A percentile compares a stretch with the other conserved stretches of the same genome.
phyloP scores from a whole-genome alignment of 768 basidiomycete genomes.

The Amanita rimosa region DNA sequence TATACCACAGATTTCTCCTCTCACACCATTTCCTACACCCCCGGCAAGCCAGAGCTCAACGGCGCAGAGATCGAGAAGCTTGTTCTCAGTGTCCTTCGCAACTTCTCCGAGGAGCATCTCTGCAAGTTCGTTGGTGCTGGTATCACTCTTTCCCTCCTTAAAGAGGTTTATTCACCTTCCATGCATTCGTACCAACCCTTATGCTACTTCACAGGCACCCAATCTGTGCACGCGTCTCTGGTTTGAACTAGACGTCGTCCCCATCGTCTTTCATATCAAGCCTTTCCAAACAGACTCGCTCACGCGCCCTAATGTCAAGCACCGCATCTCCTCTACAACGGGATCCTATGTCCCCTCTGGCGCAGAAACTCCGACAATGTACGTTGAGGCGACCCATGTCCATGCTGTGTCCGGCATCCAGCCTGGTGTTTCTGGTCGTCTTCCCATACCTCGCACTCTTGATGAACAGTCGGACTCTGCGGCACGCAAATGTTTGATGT shows the following conservation, averaged over 20 bases:
- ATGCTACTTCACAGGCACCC: constrained; percentile 37
- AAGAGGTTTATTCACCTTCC: constrained; percentile 36
- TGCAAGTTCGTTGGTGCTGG: constrained; percentile 85
- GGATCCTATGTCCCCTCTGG: constrained; percentile 73
- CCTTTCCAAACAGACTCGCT: constrained; percentile 70
- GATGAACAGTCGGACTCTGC: constrained; percentile 85
- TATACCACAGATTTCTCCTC: constrained; percentile 76
- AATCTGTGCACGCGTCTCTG: constrained; percentile 81
- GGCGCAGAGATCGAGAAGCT: constrained; percentile 51
- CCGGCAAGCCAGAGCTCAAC: constrained; percentile 41
- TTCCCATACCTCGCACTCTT: constrained; percentile 66
- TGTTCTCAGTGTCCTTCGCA: constrained; percentile 52
- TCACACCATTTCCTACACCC: constrained; percentile 36
- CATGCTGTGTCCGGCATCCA: constrained; percentile 28
- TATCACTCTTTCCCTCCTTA: constrained; percentile 58
- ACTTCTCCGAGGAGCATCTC: constrained; percentile 65
- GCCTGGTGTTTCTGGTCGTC: constrained; percentile 37
- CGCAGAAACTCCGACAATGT: constrained; percentile 64
- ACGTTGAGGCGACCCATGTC: constrained; percentile 47
- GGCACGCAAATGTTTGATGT: constrained; percentile 76
- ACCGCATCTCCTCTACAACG: constrained; percentile 71
- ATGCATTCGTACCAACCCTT: constrained; percentile 10
- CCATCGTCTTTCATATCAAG: constrained; percentile 80
- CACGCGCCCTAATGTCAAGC: constrained; percentile 72
- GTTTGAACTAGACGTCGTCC: constrained; percentile 76